phyloP scores from a whole-genome alignment of 306 rosid species.

The Erythrophleum fordii region DNA sequence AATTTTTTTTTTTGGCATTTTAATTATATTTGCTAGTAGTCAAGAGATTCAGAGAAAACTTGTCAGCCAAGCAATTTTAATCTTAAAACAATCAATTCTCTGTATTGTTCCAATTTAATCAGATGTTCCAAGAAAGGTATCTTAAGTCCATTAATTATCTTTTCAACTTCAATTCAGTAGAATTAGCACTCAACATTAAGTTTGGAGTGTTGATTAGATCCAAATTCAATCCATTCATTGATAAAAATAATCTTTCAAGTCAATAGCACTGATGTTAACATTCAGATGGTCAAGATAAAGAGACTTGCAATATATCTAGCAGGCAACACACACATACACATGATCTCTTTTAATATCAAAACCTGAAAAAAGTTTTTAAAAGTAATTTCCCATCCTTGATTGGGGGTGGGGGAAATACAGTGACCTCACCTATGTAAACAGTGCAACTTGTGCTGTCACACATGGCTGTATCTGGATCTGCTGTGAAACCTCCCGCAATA shows the following conservation, averaged over 20 bases:
- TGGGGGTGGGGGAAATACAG: not conserved
- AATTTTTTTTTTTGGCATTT: not conserved
- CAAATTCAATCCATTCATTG: not conserved
- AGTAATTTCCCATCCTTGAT: no score
- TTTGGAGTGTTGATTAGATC: not conserved
- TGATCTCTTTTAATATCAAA: not conserved
- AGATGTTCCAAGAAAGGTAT: not conserved
- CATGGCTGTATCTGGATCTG: constrained; percentile 43
- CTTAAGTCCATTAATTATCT: not conserved
- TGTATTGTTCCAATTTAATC: not conserved
- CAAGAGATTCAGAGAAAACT: not conserved
- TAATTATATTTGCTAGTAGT: not conserved
- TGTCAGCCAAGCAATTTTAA: not conserved
- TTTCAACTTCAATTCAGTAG: not conserved
- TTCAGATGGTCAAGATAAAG: not conserved
- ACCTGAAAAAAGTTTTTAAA: not conserved
- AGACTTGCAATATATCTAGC: not conserved
- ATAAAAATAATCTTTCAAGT: not conserved
- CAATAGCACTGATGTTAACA: not conserved
- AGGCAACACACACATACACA: no score
- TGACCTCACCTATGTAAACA: constrained; percentile 53
- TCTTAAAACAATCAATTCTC: not conserved
- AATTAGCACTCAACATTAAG: not conserved
- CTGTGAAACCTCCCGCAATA: constrained; percentile 37
- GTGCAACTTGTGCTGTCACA: constrained; percentile 55